Base-by-base conservation (phyloP, 805 yeast species). In the Candida vartiovaarae region DNA sequence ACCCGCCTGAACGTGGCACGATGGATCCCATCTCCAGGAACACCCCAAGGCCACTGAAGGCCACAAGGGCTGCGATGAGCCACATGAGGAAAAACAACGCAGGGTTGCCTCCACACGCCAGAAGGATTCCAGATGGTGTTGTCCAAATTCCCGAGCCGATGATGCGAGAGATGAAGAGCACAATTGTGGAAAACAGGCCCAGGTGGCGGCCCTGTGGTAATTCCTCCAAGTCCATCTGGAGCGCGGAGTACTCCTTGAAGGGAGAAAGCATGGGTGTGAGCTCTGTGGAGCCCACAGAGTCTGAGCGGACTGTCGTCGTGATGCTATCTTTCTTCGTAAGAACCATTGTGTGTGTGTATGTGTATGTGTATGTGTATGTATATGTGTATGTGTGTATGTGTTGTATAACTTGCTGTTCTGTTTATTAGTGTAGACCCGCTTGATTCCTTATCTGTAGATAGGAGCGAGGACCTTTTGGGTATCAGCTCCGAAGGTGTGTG, bases 141-240 rank as follows among this genome's bases (percentile, higher is more conserved):
- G 89, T 82, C 65, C 84, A 81, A 7, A 84, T 83, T 0, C 93
- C 93, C 0, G 89, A 80, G 0, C 95, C 93, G 9, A 84, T 66
- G 35, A 84, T 84, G 47, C 90, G 65, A 11, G 86, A 77, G 6
- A 84, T 70, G 52, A 82, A 80, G 45, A 82, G 62, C 36, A 81
- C 71, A 34, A 80, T 70, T 0, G 86, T 80, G 6, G 88, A 78
- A 52, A 74, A 81, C 3, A 82, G 59, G 0, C 91, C 91, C 47
- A 84, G 59, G 60, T 83, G 88, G 33, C 91, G 66, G 1, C 91
- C 91, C 51, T 82, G 88, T 1, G 90, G 90, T 8, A 54, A 42
- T 11, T 56, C 57, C 35, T 56, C 60, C 20, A 53, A 36, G 37
- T 50, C 54, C 6, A 52, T 20, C 25, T 43, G 45, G 4, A 49